Conservation (phyloP, 2,329 filamentous ascomycete species). For the Xylariales sp. region DNA sequence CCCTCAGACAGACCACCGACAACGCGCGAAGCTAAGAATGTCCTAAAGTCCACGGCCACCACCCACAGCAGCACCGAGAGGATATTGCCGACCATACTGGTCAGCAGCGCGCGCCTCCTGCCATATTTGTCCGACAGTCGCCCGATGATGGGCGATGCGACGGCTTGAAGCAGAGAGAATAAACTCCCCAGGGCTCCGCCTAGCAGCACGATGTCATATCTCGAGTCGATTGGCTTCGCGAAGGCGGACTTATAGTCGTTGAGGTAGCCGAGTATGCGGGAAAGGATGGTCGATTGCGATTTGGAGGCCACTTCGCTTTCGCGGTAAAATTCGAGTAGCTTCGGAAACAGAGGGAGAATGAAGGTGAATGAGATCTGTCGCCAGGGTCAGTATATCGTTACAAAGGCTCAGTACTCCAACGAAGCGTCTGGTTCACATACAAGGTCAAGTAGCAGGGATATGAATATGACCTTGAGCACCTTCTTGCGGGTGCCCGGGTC, state of each 20-base stretch:
- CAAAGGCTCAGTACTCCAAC: slow-evolving; percentile 7
- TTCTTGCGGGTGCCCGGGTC: slow-evolving; percentile 57
- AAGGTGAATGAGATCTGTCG: slow-evolving; percentile 93
- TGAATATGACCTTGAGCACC: slow-evolving; percentile 81
- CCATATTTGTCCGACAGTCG: slow-evolving; percentile 84
- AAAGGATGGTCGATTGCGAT: slow-evolving; percentile 56
- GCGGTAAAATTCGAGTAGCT: slow-evolving; percentile 93
- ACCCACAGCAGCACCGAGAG: slow-evolving; percentile 93
- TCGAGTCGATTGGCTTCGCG: slow-evolving; percentile 84
- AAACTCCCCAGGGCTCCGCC: slow-evolving; percentile 90
- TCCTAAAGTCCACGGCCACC: slow-evolving; percentile 86
- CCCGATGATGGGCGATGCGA: slow-evolving; percentile 90
- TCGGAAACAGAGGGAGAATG: slow-evolving; percentile 92
- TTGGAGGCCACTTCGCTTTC: slow-evolving; percentile 61
- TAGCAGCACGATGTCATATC: slow-evolving; percentile 94
- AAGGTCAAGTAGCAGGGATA: slow-evolving; percentile 84
- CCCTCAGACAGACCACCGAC: slow-evolving; percentile 94
- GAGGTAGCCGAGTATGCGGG: slow-evolving; percentile 73
- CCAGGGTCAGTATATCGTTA: slow-evolving; percentile 10
- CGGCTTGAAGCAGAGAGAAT: slow-evolving; percentile 84
- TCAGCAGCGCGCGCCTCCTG: slow-evolving; percentile 78
- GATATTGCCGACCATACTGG: slow-evolving; percentile 91
- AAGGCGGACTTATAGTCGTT: slow-evolving; percentile 96
- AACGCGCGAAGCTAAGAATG: slow-evolving; percentile 87
- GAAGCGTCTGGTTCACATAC: slow-evolving; percentile 45